Percentiles rank a stretch among this genome's conserved stretches.
Evolutionary conservation across 495 filamentous ascomycete genomes (phyloP).

Genomic region (Emericellopsis terricola): DNA sequence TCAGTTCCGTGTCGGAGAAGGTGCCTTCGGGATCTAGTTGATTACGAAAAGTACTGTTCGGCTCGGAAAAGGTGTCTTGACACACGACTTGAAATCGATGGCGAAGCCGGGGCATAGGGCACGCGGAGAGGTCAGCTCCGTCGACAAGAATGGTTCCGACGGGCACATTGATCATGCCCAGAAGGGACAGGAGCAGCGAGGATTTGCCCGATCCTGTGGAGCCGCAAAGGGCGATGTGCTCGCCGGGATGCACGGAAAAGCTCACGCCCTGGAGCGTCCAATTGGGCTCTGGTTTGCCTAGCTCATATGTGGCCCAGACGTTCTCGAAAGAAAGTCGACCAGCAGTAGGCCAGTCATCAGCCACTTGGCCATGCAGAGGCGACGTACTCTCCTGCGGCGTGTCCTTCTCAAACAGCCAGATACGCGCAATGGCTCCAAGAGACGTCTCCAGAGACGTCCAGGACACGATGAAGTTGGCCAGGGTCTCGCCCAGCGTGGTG

Average conservation of each 20-base stretch:
- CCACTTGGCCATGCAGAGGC: conserved; percentile 4
- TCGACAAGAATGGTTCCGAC: too few species aligned
- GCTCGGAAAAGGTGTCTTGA: too few species aligned
- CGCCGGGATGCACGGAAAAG: conserved; percentile 3
- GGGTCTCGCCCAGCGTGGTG: conserved; percentile 5
- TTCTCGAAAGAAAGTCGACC: conserved; percentile 7
- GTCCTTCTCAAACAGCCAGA: conserved; percentile 10
- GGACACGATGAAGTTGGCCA: conserved; percentile 7
- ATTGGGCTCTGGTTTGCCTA: background rate
- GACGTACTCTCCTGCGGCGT: conserved; percentile 5
- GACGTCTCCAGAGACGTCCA: conserved; percentile 24
- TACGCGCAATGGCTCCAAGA: conserved; percentile 22
- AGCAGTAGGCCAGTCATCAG: conserved; percentile 7
- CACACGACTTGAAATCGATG: too few species aligned
- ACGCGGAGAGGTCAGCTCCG: too few species aligned
- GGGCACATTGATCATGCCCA: too few species aligned
- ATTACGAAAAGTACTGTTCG: too few species aligned
- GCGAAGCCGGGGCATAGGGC: too few species aligned
- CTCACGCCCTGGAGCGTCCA: conserved; percentile 4
- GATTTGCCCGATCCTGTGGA: conserved; percentile 49
- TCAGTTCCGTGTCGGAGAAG: conserved; percentile 14
- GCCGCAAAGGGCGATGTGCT: conserved; percentile 9
- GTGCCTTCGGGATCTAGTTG: too few species aligned
- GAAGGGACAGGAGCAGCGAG: too few species aligned
- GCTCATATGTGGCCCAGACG: conserved; percentile 5